Evolutionary conservation across 202 grass and related monocot genomes (phyloP), one percentile per base, ranked within the genome.

Genomic region (Tripidium arundinaceum): DNA sequence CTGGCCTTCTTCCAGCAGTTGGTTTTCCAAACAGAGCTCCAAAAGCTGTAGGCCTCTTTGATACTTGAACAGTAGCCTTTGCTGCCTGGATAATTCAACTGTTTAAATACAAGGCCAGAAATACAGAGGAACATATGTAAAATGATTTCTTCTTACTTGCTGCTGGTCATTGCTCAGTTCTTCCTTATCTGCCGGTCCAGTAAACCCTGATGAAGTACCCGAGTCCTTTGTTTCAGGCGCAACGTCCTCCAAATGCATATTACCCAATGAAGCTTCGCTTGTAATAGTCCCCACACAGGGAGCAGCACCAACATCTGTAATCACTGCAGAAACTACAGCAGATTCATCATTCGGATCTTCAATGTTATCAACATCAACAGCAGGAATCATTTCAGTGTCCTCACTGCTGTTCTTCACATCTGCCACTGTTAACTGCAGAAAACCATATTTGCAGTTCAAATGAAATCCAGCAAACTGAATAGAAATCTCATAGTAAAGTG

Each of bases 11-110:
- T 42, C 72, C 74, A 73, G 88, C 87, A 81, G 86, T 70, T 21
- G 91, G 80, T 84, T 94, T 94, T 63, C 90, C 88, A 74, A 98
- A 93, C 75, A 98, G 82, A 46, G 92, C 84, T n/a, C 90, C 92
- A 89, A 98, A 98, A 81, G 87, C 90, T 74, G 88, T 79, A 79
- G 92, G 77, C 13, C 64, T 94, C 72, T 93, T 89, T 8, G 69
- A 55, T 79, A 91, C 74, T 89, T 98, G 95, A 59, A 98, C 90
- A 67, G 82, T 91, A 31, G 76, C 89, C 69, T 83, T 93, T 45
- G 65, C 67, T 85, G 41, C 73, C 91, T 93, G 47, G 61, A 85
- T 21, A 72, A 43, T 42, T 5, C 19, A 83, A 41, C 7, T 60
- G 21, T 61, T 54, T 52, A 77, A 61, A 77, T 25, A 55, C 6